A percentile compares a stretch with the other conserved stretches of the same genome.
Evolutionary conservation across 2,329 filamentous ascomycete genomes (phyloP).

Genomic region (Pyrenochaeta sp.): DNA sequence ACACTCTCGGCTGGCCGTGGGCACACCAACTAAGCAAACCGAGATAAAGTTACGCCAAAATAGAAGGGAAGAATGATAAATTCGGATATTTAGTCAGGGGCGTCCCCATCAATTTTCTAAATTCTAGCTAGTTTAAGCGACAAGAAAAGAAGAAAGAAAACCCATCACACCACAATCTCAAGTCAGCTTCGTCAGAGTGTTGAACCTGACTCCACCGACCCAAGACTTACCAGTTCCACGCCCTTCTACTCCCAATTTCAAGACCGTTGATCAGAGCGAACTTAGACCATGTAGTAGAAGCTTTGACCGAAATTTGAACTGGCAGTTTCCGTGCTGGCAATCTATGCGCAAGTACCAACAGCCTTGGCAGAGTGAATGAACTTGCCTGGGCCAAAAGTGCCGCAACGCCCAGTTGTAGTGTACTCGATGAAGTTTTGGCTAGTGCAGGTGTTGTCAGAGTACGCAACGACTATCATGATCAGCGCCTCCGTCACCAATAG

Average conservation of each 20-base stretch:
- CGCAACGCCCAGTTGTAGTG: constrained; percentile 10
- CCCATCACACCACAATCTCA: background rate
- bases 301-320: background rate
- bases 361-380: constrained; percentile 20
- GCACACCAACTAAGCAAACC: too few relatives aligned
- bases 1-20: too few relatives aligned
- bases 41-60: background rate
- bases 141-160: background rate
- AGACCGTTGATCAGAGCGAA: background rate
- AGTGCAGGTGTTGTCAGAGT: constrained; percentile 10
- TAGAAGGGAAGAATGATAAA: background rate
- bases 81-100: background rate
- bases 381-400: constrained; percentile 16
- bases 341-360: constrained; percentile 19
- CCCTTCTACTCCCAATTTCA: background rate
- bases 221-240: background rate
- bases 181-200: constrained; percentile 11
- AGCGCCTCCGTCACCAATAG: background rate
- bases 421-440: constrained; percentile 8
- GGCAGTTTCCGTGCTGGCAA: background rate
- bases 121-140: background rate
- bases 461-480: constrained; percentile 11
- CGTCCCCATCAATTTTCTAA: constrained; percentile 2
- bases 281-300: background rate
- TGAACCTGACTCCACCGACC: constrained; percentile 11